A percentile compares a stretch with the other conserved stretches of the same genome.
These are phyloP conservation scores for Rhizopogon sp. DNA, from an alignment of 768 basidiomycete species.

Conservation along the genomic window DNA sequence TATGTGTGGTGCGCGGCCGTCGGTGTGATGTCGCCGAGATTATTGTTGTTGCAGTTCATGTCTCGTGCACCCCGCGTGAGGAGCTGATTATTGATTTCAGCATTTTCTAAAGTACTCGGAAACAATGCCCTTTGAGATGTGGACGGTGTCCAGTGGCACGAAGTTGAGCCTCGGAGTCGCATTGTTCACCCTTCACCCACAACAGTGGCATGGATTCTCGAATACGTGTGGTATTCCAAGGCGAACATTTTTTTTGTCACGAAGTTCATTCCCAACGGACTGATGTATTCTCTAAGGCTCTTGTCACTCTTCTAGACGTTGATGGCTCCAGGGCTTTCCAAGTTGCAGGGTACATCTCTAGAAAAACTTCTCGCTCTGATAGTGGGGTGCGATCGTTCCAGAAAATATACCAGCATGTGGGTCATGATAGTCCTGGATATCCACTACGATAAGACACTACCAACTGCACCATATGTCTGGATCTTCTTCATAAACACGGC, in stretches of 20 bases:
- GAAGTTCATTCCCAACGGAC: background rate
- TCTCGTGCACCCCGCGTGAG: conserved; percentile 2
- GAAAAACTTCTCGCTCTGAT: background rate
- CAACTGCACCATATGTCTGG: background rate
- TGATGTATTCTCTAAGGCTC: background rate
- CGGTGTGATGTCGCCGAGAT: background rate
- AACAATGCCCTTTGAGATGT: background rate
- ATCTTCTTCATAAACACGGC: background rate
- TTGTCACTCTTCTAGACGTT: background rate
- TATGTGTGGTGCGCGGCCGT: background rate
- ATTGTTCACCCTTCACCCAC: background rate
- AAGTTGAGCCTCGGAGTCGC: background rate
- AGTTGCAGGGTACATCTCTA: background rate
- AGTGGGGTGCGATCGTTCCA: background rate
- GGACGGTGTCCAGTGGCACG: background rate
- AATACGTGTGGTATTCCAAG: background rate
- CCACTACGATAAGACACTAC: background rate
- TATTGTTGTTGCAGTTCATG: conserved; percentile 6
- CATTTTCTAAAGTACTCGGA: background rate
- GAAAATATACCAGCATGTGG: background rate
- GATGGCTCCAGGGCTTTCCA: background rate
- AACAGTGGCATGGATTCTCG: background rate
- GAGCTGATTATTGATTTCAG: background rate
- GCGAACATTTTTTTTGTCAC: background rate
- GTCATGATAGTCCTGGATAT: background rate